Evolutionary conservation across 306 rosid genomes (phyloP).

Genomic region (Vicia villosa): DNA sequence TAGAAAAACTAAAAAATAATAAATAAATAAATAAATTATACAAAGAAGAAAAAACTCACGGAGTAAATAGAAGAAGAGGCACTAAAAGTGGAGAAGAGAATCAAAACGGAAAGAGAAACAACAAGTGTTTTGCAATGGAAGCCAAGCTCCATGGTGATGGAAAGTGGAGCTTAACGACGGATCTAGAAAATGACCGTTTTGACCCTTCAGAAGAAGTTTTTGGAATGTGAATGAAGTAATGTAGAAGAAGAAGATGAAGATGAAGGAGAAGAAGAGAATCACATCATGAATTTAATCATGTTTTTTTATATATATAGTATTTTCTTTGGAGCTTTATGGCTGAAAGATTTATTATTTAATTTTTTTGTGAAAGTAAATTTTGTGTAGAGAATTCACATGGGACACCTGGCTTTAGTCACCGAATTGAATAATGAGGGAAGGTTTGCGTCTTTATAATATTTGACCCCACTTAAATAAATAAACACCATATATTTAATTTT

Average conservation of each 20-base stretch:
- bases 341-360: not conserved
- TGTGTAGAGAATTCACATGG: constrained; percentile 9
- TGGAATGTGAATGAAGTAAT: not conserved
- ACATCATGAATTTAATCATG: not conserved
- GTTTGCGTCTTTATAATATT: not conserved
- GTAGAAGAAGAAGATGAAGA: not conserved
- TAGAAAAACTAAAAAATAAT: constrained; percentile 8
- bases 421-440: constrained; percentile 8
- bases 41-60: constrained; percentile 45
- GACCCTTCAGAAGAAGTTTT: not conserved
- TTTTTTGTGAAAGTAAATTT: not conserved
- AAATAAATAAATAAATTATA: not conserved
- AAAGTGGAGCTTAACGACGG: not conserved
- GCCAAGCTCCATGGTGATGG: constrained; percentile 29
- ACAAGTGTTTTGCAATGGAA: constrained; percentile 39
- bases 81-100: constrained; percentile 31
- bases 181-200: not conserved
- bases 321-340: not conserved
- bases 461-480: not conserved
- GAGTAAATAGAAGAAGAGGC: constrained; percentile 58
- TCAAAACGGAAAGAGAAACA: constrained; percentile 48
- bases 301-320: constrained; percentile 6
- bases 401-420: constrained; percentile 19
- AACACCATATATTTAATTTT: not conserved
- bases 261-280: not conserved